Percentiles rank a stretch among this genome's conserved stretches.
phyloP scores from a whole-genome alignment of 2,329 filamentous ascomycete genomes.

The Fusarium virguliforme region DNA sequence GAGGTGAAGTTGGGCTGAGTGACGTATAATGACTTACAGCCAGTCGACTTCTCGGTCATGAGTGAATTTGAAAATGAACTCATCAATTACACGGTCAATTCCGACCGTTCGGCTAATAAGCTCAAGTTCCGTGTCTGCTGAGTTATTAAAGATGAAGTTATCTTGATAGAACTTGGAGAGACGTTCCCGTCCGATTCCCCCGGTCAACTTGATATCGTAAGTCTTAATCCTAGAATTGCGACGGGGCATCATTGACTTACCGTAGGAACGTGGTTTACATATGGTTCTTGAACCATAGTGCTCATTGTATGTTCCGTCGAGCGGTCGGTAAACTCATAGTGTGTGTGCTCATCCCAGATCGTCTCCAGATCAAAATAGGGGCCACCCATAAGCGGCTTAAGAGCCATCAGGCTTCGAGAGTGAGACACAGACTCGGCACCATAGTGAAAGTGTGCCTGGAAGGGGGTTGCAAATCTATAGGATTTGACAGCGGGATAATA shows the following conservation, averaged over 20 bases:
- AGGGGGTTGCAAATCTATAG: conserved; percentile 64
- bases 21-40: conserved; percentile 68
- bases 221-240: too few relatives aligned
- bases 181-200: conserved; percentile 77
- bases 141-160: conserved; percentile 83
- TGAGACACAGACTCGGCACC: conserved; percentile 74
- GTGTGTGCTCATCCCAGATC: conserved; percentile 85
- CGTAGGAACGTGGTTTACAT: conserved; percentile 84
- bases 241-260: conserved; percentile 58
- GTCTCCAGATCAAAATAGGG: conserved; percentile 82
- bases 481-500: conserved; percentile 58
- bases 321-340: conserved; percentile 78
- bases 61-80: conserved; percentile 77
- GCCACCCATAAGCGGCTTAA: conserved; percentile 75
- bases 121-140: conserved; percentile 76
- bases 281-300: conserved; percentile 86
- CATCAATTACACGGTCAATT: conserved; percentile 80
- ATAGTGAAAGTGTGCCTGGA: conserved; percentile 65
- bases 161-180: conserved; percentile 79
- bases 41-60: conserved; percentile 76
- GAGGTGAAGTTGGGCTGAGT: not conserved
- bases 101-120: conserved; percentile 81
- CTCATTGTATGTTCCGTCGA: conserved; percentile 81
- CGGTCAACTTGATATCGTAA: too few relatives aligned
- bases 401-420: conserved; percentile 75